Percentiles rank a stretch among this genome's conserved stretches.
phyloP scores from a whole-genome alignment of 2,329 filamentous ascomycete species.

The Pseudogymnoascus destructans region DNA sequence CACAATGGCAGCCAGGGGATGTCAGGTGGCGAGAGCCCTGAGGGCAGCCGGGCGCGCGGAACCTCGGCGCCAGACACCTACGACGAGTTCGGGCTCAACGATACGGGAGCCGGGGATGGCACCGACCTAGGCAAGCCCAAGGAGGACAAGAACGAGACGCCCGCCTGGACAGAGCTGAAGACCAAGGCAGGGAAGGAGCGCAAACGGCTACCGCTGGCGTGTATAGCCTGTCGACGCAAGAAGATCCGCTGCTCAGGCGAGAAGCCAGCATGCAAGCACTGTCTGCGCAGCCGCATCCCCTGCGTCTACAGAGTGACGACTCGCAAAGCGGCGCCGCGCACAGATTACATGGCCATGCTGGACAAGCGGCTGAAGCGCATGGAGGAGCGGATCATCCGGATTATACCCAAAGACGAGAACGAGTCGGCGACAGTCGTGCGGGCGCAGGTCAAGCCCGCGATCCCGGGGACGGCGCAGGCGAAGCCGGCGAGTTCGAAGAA shows the following conservation, averaged over 20 bases:
- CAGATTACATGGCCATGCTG: slow-evolving; percentile 98
- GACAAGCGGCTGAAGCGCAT: slow-evolving; percentile 92
- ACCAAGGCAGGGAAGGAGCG: slow-evolving; percentile 92
- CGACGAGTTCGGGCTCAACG: slow-evolving; percentile 46
- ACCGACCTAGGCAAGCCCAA: slow-evolving; percentile 39
- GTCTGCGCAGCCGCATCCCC: slow-evolving; percentile 77
- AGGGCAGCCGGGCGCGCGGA: slow-evolving; percentile 20
- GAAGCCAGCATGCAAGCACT: slow-evolving; percentile 96
- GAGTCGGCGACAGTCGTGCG: slow-evolving; percentile 57
- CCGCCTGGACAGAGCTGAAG: slow-evolving; percentile 71
- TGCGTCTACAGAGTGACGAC: slow-evolving; percentile 97
- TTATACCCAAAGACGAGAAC: slow-evolving; percentile 76
- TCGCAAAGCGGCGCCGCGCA: slow-evolving; percentile 82
- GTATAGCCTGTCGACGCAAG: slow-evolving; percentile 89
- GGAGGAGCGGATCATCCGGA: slow-evolving; percentile 95
- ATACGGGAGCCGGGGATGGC: slow-evolving; percentile 35
- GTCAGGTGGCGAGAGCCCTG: slow-evolving; percentile 26
- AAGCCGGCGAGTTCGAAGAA: slow-evolving; percentile 56
- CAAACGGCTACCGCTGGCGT: slow-evolving; percentile 82
- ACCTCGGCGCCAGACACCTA: slow-evolving; percentile 19
- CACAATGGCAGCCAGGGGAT: slow-evolving; percentile 20
- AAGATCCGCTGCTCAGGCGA: slow-evolving; percentile 97
- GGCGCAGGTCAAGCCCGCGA: slow-evolving; percentile 71
- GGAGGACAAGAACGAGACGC: slow-evolving; percentile 44
- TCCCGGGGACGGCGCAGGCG: slow-evolving; percentile 39